Evolutionary conservation across 2,329 filamentous ascomycete species (phyloP).

Genomic region (Calycina marina): DNA sequence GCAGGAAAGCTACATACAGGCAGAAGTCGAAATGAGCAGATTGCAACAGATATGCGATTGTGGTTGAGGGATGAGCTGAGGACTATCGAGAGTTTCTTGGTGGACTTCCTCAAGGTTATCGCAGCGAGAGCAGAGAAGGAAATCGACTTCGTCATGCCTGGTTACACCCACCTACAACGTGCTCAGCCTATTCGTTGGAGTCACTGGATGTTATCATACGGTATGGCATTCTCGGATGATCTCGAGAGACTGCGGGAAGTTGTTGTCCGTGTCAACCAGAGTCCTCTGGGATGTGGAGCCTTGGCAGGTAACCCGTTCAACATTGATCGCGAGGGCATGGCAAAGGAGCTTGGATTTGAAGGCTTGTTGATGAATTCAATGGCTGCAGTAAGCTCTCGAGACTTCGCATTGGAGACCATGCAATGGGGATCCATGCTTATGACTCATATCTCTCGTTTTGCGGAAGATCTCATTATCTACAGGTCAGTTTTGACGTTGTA

Average conservation of each 20-base stretch:
- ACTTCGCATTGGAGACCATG: conserved; percentile 71
- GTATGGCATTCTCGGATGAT: conserved; percentile 55
- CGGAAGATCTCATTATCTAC: conserved; percentile 79
- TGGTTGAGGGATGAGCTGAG: conserved; percentile 69
- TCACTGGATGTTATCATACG: conserved; percentile 70
- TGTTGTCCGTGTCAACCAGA: conserved; percentile 57
- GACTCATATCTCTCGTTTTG: conserved; percentile 63
- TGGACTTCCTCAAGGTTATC: conserved; percentile 55
- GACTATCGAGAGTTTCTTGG: conserved; percentile 52
- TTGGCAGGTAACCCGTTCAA: conserved; percentile 71
- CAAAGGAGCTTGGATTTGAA: conserved; percentile 68
- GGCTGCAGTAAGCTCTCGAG: conserved; percentile 46
- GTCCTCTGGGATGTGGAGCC: conserved; percentile 30
- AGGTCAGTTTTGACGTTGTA: not conserved
- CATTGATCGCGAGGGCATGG: conserved; percentile 67
- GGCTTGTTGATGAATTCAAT: conserved; percentile 64
- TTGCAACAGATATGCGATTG: conserved; percentile 79
- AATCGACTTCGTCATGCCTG: conserved; percentile 68
- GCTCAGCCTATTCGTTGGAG: conserved; percentile 69
- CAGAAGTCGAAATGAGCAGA: conserved; percentile 79
- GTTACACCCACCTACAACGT: conserved; percentile 73
- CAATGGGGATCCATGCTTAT: conserved; percentile 69
- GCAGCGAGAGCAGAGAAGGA: conserved; percentile 57
- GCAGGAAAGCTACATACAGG: conserved; percentile 84
- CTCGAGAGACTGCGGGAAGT: conserved; percentile 64